Evolutionary conservation across 257 asterid genomes (phyloP).

Genomic region (Anisodus tanguticus): DNA sequence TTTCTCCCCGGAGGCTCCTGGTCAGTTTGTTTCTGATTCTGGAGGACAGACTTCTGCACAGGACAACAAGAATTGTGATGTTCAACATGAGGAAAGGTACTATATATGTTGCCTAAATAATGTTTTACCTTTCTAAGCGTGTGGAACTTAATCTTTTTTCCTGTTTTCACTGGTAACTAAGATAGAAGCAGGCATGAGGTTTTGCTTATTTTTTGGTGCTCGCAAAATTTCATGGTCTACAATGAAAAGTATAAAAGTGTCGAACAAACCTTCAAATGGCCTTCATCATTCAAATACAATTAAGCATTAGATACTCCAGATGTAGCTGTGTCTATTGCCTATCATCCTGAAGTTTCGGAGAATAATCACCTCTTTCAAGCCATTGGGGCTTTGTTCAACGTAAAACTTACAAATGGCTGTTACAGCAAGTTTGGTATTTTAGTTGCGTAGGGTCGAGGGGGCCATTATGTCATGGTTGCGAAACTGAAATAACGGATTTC

Average conservation of each 20-base stretch:
- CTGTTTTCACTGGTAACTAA: neutral
- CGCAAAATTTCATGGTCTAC: neutral
- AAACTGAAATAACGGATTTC: no score
- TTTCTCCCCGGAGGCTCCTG: constrained; percentile 44
- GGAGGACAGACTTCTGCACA: constrained; percentile 41
- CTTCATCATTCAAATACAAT: constrained; percentile 3
- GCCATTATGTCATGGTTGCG: no score
- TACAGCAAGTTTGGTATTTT: neutral
- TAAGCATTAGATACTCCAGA: neutral
- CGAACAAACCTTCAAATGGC: neutral
- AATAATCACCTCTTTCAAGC: neutral
- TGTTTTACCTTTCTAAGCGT: constrained; percentile 25
- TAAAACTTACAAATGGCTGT: neutral
- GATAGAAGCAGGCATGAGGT: constrained; percentile 2
- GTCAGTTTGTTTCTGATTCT: constrained; percentile 42
- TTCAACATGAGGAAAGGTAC: constrained; percentile 65
- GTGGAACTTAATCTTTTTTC: constrained; percentile 10
- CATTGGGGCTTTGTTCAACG: neutral
- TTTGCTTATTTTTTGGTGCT: neutral
- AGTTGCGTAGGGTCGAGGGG: neutral
- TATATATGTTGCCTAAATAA: constrained; percentile 24
- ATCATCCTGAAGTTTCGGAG: neutral
- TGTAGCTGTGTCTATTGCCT: neutral
- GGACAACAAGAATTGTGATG: constrained; percentile 44
- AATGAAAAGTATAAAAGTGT: neutral